Percentiles rank a stretch among this genome's conserved stretches.
Evolutionary conservation across 768 basidiomycete species (phyloP).

Genomic region (Russula virescens): DNA sequence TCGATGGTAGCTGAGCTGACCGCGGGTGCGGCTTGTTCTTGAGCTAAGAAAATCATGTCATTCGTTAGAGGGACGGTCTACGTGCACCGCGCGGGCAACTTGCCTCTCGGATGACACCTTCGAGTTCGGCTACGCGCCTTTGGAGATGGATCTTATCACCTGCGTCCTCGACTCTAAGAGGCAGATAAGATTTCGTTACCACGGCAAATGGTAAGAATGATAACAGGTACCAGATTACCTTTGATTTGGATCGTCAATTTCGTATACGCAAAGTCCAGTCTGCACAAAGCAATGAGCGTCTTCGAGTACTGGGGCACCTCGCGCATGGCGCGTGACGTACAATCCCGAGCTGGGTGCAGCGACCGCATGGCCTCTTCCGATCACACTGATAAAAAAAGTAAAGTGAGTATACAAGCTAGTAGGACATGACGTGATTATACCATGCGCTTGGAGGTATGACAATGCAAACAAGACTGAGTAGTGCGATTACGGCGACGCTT

Average conservation of each 20-base stretch:
- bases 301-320: background rate
- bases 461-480: slow-evolving; percentile 68
- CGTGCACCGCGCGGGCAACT: slow-evolving; percentile 11
- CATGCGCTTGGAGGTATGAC: slow-evolving; percentile 71
- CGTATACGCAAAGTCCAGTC: slow-evolving; percentile 82
- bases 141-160: slow-evolving; percentile 64
- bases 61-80: background rate
- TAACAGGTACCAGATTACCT: slow-evolving; percentile 33
- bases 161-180: slow-evolving; percentile 26
- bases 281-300: slow-evolving; percentile 26
- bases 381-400: slow-evolving; percentile 36
- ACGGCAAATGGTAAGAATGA: too few species aligned
- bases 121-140: slow-evolving; percentile 73
- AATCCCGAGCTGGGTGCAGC: slow-evolving; percentile 40
- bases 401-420: background rate
- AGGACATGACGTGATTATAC: slow-evolving; percentile 33
- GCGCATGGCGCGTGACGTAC: slow-evolving; percentile 27
- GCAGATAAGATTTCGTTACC: background rate
- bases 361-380: slow-evolving; percentile 43
- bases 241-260: slow-evolving; percentile 70
- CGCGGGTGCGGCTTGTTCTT: slow-evolving; percentile 50
- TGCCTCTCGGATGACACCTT: slow-evolving; percentile 79
- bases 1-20: slow-evolving; percentile 36
- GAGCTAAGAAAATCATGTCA: slow-evolving; percentile 37
- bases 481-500: slow-evolving; percentile 65